These are phyloP conservation scores for Aaosphaeria arxii DNA, from an alignment of 2,329 filamentous ascomycete genomes.

Conservation along the genomic window DNA sequence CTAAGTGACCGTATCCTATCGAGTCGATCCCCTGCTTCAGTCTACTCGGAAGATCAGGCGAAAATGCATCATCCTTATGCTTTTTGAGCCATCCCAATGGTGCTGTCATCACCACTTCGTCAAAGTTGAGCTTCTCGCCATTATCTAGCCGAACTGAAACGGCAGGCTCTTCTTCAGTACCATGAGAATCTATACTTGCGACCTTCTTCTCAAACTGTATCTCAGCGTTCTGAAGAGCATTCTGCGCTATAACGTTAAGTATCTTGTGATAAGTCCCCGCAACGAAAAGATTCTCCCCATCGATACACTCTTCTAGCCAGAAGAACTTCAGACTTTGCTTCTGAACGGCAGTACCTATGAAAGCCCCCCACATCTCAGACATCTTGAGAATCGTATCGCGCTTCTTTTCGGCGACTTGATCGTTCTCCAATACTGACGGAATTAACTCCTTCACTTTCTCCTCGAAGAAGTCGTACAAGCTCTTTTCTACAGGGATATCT, in stretches of 20 bases:
- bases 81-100: constrained; percentile 58
- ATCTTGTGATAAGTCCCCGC: constrained; percentile 60
- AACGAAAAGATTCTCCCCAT: constrained; percentile 65
- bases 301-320: constrained; percentile 75
- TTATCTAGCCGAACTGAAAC: constrained; percentile 45
- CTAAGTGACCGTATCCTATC: constrained; percentile 68
- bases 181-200: constrained; percentile 35
- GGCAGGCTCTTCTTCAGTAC: constrained; percentile 12
- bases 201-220: constrained; percentile 52
- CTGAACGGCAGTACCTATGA: constrained; percentile 63
- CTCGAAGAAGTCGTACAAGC: constrained; percentile 57
- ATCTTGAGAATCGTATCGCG: constrained; percentile 51
- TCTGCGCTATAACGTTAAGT: constrained; percentile 57
- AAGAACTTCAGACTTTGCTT: constrained; percentile 72
- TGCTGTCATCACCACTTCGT: constrained; percentile 66
- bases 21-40: constrained; percentile 61
- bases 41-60: constrained; percentile 57
- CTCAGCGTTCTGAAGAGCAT: constrained; percentile 54
- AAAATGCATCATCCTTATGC: constrained; percentile 48
- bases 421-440: constrained; percentile 25
- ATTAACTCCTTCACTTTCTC: constrained; percentile 48
- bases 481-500: constrained; percentile 51
- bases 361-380: constrained; percentile 67
- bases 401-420: constrained; percentile 41
- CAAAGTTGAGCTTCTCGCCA: constrained; percentile 53